Base-by-base conservation (phyloP, 139 green algal genomes). In the Coelastrella sp. region DNA sequence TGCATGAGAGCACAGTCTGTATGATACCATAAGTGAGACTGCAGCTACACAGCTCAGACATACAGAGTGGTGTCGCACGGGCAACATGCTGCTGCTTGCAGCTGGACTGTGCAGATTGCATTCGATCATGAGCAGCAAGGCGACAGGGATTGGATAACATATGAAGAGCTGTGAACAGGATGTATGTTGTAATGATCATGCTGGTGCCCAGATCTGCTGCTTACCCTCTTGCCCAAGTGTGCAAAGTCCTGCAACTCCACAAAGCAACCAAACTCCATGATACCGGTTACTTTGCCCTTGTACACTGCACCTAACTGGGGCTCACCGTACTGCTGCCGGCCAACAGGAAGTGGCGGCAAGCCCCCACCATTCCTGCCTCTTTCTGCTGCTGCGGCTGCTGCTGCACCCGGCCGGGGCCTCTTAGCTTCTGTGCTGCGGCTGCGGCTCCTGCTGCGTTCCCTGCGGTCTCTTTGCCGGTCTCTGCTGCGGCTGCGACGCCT, bases 221-320 rank as follows among this genome's bases (percentile, higher is more conserved):
- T 24, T 60, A 88, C 84, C 84, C 24, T 80, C 49, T 88, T 88
- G 84, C 84, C 84, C 17, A 88, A 68, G n/a, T 91, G 87, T 6
- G 60, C 24, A 59, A 91, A 91, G 49, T 68, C 78, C 20, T 95
- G 75, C 78, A 99, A 93, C 94, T 99, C 96, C 84, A 99, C 97
- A 91, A 99, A 99, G 93, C 94, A 97, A 11, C 98, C 98, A 94
- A 99, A 99, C 89, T 99, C 97, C 96, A 99, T 98, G 58, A 98
- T 94, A 75, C 94, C 94, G 20, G 92, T 96, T 58, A 96, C 92
- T 6, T 88, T 93, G 27, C 95, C 96, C 22, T 91, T 88, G 92
- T 98, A 99, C 76, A 98, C 92, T 3, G 83, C 93, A 24, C 96
- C 97, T 22, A 98, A 88, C 92, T 96, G 96, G 3, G 97, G 94